Conservation (phyloP, 2,329 filamentous ascomycete species). For the Aspergillus flavus region DNA sequence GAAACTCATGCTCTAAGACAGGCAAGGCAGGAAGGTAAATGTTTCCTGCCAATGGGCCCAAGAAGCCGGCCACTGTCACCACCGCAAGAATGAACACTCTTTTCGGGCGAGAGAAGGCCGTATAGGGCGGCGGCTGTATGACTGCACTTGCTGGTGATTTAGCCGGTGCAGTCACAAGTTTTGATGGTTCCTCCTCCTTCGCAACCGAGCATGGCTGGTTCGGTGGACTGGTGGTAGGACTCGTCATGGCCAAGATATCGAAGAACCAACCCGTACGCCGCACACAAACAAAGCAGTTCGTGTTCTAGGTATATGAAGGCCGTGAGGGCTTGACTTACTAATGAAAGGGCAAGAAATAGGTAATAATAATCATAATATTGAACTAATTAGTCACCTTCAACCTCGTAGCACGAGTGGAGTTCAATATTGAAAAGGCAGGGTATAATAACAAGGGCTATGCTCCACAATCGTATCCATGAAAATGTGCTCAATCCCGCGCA, state of each 20-base stretch:
- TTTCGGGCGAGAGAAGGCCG: slow-evolving; percentile 40
- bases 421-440: neutral
- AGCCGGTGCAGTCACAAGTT: no score
- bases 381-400: neutral
- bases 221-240: neutral
- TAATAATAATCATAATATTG: neutral
- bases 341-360: neutral
- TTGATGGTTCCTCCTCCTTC: neutral
- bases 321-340: neutral
- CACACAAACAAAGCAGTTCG: neutral
- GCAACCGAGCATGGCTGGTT: neutral
- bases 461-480: neutral
- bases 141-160: neutral
- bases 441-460: neutral
- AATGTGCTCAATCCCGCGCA: slow-evolving; percentile 3
- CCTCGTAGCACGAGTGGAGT: neutral
- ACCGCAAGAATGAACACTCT: slow-evolving; percentile 42
- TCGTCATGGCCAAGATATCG: neutral
- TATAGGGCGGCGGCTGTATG: slow-evolving; percentile 31
- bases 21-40: slow-evolving; percentile 49
- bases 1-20: slow-evolving; percentile 42
- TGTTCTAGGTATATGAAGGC: neutral
- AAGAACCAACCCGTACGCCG: neutral
- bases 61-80: slow-evolving; percentile 46
- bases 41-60: slow-evolving; percentile 49